A percentile compares a stretch with the other conserved stretches of the same genome.
These are phyloP conservation scores for Sequoiadendron giganteum DNA, from an alignment of 75 land plant species.

Conservation along the genomic window DNA sequence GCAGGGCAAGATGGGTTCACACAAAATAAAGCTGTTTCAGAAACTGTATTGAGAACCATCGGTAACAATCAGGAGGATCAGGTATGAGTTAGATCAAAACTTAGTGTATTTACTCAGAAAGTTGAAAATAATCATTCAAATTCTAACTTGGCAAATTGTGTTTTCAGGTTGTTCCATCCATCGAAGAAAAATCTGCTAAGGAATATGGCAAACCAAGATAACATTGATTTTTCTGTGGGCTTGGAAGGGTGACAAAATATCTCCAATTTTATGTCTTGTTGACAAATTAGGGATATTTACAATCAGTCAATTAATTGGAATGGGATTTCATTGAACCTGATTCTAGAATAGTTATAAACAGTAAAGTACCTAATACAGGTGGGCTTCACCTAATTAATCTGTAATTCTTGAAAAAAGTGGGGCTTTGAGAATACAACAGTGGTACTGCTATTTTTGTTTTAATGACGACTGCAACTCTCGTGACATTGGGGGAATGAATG, in stretches of 20 bases:
- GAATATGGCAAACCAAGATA: not conserved
- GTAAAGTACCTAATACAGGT: too few species aligned
- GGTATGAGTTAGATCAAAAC: not conserved
- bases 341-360: too few species aligned
- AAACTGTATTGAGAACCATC: not conserved
- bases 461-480: too few species aligned
- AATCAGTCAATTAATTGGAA: not conserved
- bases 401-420: too few species aligned
- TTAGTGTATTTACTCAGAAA: not conserved
- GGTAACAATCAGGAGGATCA: not conserved
- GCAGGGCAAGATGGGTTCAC: not conserved
- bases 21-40: not conserved
- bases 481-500: too few species aligned
- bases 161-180: constrained; percentile 6
- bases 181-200: not conserved
- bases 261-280: not conserved
- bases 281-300: not conserved
- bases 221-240: not conserved
- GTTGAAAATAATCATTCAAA: not conserved
- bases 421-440: too few species aligned
- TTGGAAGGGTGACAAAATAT: not conserved
- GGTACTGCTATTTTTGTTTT: too few species aligned
- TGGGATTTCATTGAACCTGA: too few species aligned
- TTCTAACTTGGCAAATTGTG: not conserved
- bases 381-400: too few species aligned